Percentiles rank a stretch among this genome's conserved stretches.
Evolutionary conservation across 208 protist genomes (phyloP).

Genomic region (Acanthamoeba triangularis): DNA sequence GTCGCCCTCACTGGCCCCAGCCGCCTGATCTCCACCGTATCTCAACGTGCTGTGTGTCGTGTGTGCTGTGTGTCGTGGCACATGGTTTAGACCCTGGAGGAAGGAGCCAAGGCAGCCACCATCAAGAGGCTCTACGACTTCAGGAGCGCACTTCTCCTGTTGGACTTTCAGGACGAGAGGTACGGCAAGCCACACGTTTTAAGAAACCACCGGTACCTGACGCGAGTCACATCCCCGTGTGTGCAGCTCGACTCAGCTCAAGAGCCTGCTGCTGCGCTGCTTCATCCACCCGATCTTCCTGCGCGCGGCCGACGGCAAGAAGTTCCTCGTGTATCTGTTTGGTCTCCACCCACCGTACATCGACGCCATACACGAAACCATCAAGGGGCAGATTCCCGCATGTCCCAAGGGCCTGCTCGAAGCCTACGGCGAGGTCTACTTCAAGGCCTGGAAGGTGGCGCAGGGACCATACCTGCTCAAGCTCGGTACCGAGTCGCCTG

Average conservation of each 20-base stretch:
- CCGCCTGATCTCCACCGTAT: not conserved
- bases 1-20: not conserved
- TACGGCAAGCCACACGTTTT: not conserved
- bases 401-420: not conserved
- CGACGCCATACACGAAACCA: conserved; percentile 82
- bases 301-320: conserved; percentile 82
- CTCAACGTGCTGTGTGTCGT: too few species aligned
- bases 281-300: conserved; percentile 84
- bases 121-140: conserved; percentile 85
- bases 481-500: not conserved
- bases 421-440: conserved; percentile 87
- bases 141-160: conserved; percentile 72
- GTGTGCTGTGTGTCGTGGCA: too few species aligned
- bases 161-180: conserved; percentile 86
- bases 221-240: not conserved
- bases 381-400: conserved; percentile 86
- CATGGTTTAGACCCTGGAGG: not conserved
- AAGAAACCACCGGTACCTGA: not conserved
- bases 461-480: conserved; percentile 25
- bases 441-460: conserved; percentile 84
- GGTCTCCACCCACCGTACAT: conserved; percentile 78
- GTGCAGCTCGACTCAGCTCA: conserved; percentile 19
- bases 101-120: conserved; percentile 59
- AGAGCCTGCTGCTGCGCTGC: conserved; percentile 79
- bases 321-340: conserved; percentile 84